Evolutionary conservation across 345 rosid species (phyloP).

Genomic region (Lumnitzera racemosa): DNA sequence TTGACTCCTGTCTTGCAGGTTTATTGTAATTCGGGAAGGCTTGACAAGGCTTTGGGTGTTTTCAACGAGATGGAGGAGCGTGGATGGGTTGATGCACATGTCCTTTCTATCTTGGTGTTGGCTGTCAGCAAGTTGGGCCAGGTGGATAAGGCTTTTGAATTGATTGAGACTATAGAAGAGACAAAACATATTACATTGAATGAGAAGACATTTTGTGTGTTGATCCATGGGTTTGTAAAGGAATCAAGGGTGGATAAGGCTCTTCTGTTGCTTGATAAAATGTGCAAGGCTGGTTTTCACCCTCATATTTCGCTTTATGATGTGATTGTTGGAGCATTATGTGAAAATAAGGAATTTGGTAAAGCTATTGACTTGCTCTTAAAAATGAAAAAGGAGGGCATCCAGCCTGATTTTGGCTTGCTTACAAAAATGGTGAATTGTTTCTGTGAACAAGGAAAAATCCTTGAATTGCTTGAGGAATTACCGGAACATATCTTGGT

Average conservation of each 20-base stretch:
- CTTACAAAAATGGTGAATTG: slow-evolving; percentile 49
- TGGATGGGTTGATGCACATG: slow-evolving; percentile 66
- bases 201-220: slow-evolving; percentile 52
- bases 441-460: slow-evolving; percentile 40
- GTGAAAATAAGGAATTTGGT: slow-evolving; percentile 40
- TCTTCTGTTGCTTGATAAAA: slow-evolving; percentile 48
- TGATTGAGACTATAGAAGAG: slow-evolving; percentile 61
- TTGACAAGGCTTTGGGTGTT: slow-evolving; percentile 43
- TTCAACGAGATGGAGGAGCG: slow-evolving; percentile 43
- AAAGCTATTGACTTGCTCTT: slow-evolving; percentile 49
- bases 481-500: slow-evolving; percentile 22
- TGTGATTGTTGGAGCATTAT: slow-evolving; percentile 63
- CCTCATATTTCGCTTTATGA: slow-evolving; percentile 57
- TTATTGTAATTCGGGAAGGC: slow-evolving; percentile 50
- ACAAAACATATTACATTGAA: slow-evolving; percentile 37
- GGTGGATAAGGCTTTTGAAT: slow-evolving; percentile 65
- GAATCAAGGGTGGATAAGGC: slow-evolving; percentile 58
- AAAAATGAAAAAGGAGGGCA: slow-evolving; percentile 49
- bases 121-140: slow-evolving; percentile 63
- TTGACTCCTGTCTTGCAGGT: slow-evolving; percentile 68
- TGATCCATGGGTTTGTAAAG: slow-evolving; percentile 77
- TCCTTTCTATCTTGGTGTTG: slow-evolving; percentile 48
- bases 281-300: slow-evolving; percentile 43
- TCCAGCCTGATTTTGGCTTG: slow-evolving; percentile 47
- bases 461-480: slow-evolving; percentile 30